Conservation (phyloP, 164 flowering plant genomes). For the Akebia trifoliata region DNA sequence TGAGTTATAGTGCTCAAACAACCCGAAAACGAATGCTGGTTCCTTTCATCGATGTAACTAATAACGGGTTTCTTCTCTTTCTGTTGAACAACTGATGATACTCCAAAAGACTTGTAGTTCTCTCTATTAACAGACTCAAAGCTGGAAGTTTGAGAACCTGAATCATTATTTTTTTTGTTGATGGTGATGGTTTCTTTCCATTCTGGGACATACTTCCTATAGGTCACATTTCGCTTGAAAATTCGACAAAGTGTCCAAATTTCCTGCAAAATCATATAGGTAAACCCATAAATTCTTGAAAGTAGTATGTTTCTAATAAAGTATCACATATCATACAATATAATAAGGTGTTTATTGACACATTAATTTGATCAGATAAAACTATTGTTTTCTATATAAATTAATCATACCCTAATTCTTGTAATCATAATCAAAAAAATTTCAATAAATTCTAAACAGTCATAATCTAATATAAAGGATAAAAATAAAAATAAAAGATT, state of each 20-base stretch:
- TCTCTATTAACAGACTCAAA: slow-evolving; percentile 29
- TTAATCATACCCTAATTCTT: too few species aligned
- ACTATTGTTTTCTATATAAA: too few species aligned
- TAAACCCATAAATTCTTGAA: too few species aligned
- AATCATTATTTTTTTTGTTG: slow-evolving; percentile 14
- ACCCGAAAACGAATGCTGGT: slow-evolving; percentile 1
- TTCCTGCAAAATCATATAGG: slow-evolving; percentile 62
- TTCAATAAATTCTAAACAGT: too few species aligned
- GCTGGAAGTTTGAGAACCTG: slow-evolving; percentile 34
- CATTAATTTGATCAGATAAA: too few species aligned
- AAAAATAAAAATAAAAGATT: background rate
- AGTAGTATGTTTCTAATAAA: too few species aligned
- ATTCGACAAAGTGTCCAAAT: slow-evolving; percentile 92
- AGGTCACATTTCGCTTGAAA: slow-evolving; percentile 49
- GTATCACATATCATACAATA: background rate
- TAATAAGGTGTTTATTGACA: background rate
- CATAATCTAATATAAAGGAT: background rate
- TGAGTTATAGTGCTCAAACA: slow-evolving; percentile 18
- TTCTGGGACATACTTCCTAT: slow-evolving; percentile 42
- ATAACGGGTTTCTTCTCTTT: slow-evolving; percentile 19
- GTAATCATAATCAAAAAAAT: too few species aligned
- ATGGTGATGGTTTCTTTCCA: slow-evolving; percentile 26
- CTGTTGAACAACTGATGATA: slow-evolving; percentile 6
- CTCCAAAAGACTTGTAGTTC: slow-evolving; percentile 19
- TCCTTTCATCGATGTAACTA: slow-evolving; percentile 14